Evolutionary conservation across 1,284 basidiomycete species (phyloP), one percentile per base, ranked within the genome.

Genomic region (Gymnopus androsaceus): DNA sequence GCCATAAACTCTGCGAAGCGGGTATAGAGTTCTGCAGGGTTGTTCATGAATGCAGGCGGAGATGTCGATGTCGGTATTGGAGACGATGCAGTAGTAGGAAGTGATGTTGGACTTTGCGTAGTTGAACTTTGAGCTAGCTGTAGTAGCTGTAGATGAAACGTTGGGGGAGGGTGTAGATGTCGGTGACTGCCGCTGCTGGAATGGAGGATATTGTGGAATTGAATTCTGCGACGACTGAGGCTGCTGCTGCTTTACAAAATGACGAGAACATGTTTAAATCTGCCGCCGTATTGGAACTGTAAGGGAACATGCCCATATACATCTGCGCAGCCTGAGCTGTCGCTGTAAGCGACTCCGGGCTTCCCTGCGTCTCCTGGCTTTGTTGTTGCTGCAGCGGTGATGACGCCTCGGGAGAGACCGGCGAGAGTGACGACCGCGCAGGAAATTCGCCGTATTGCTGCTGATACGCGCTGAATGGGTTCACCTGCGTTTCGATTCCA

Each of bases 281-380:
- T 11, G 44, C 27, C n/a, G n/a, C n/a, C n/a, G n/a, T n/a, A n/a
- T n/a, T n/a, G 25, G 28, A 50, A 27, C 34, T 34, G 15, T 36
- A 48, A 19, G 46, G 6, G 17, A 23, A 27, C 34, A 37, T 15
- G 7, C 51, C 42, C 51, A 53, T 53, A 34, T 34, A 53, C 41
- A 53, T 44, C 21, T 31, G 41, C 25, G 51, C 51, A 27, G 51
- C 51, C 37, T 53, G 51, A 5, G 51, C 41, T 25, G 51, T 45
- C 15, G 51, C 51, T 2, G 51, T 53, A 5, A 36, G 51, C 7
- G 42, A 42, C 28, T 37, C 48, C 7, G n/a, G 23, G 17, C 27
- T 36, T 9, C 28, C 36, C 12, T 50, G 23, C 23, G 21, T 3
- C 33, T 34, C 23, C 30, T 34, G 49, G 15, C 8, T 21, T 31